Conservation (phyloP, 2,329 filamentous ascomycete species). For the Microcyclosporella mali region DNA sequence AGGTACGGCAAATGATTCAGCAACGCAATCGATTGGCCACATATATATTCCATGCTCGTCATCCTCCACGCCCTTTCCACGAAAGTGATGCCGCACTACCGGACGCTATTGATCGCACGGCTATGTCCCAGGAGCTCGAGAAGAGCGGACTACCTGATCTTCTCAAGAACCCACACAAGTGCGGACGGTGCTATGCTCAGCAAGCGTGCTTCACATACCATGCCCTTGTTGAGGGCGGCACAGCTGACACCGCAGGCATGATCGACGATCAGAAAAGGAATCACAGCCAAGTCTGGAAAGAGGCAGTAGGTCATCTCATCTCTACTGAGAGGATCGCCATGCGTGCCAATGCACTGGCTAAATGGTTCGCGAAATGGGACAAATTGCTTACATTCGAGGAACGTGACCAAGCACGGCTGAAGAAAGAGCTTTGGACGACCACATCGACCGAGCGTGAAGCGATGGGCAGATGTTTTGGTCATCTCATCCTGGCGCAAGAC, state of each 20-base stretch:
- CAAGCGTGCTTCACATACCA: constrained; percentile 89
- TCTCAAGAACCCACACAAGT: constrained; percentile 74
- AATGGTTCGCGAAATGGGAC: constrained; percentile 95
- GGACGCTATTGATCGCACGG: neutral
- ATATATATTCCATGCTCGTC: constrained; percentile 55
- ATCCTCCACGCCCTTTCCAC: constrained; percentile 12
- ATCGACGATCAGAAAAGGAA: constrained; percentile 52
- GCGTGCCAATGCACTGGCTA: constrained; percentile 55
- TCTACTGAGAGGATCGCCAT: constrained; percentile 28
- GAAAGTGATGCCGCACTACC: neutral
- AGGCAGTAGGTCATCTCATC: constrained; percentile 52
- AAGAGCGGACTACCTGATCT: constrained; percentile 73
- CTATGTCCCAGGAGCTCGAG: constrained; percentile 20
- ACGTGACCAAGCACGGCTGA: constrained; percentile 77
- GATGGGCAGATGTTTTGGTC: constrained; percentile 80
- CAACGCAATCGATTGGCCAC: constrained; percentile 85
- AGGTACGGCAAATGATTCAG: constrained; percentile 94
- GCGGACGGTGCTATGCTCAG: constrained; percentile 84
- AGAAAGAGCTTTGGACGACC: constrained; percentile 94
- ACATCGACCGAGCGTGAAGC: constrained; percentile 80
- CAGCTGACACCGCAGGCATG: constrained; percentile 73
- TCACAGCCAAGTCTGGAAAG: constrained; percentile 54
- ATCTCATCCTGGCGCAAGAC: constrained; percentile 66
- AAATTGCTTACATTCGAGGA: constrained; percentile 89
- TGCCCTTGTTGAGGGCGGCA: constrained; percentile 77